phyloP scores from a whole-genome alignment of 805 yeast species.

The Kodamaea restingae region DNA sequence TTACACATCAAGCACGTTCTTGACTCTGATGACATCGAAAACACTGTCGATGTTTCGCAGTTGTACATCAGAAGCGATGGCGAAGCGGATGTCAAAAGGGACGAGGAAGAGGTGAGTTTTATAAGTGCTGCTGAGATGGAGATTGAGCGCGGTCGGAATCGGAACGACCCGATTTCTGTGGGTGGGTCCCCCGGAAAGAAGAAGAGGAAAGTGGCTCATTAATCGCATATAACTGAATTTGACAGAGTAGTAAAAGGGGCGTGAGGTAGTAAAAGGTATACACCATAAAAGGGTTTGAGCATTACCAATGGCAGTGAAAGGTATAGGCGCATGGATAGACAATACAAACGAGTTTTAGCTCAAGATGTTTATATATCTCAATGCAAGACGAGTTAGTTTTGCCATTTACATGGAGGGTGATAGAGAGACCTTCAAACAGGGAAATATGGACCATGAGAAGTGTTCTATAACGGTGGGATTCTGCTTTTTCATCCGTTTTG shows the following conservation, averaged over 20 bases:
- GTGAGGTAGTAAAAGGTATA: neutral
- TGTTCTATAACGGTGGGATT: too few species aligned
- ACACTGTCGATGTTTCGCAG: constrained; percentile 16
- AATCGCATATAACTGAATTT: neutral
- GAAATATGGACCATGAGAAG: too few species aligned
- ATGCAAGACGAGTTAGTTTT: too few species aligned
- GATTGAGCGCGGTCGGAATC: neutral
- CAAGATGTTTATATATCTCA: too few species aligned
- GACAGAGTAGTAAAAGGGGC: neutral
- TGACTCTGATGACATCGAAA: constrained; percentile 12
- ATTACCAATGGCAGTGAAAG: too few species aligned
- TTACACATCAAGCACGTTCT: constrained; percentile 15
- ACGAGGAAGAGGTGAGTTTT: constrained; percentile 2
- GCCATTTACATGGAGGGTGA: too few species aligned
- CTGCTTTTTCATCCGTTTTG: too few species aligned
- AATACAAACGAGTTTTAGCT: too few species aligned
- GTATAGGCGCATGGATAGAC: too few species aligned
- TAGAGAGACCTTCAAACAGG: too few species aligned
- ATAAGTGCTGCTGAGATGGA: neutral
- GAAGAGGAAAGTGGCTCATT: constrained; percentile 3
- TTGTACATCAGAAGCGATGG: constrained; percentile 10
- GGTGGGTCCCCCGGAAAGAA: neutral
- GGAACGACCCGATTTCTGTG: neutral
- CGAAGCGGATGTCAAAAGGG: neutral
- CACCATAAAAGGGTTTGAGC: too few species aligned